Conservation (phyloP, 2,329 filamentous ascomycete genomes). For the Claviceps sp. region DNA sequence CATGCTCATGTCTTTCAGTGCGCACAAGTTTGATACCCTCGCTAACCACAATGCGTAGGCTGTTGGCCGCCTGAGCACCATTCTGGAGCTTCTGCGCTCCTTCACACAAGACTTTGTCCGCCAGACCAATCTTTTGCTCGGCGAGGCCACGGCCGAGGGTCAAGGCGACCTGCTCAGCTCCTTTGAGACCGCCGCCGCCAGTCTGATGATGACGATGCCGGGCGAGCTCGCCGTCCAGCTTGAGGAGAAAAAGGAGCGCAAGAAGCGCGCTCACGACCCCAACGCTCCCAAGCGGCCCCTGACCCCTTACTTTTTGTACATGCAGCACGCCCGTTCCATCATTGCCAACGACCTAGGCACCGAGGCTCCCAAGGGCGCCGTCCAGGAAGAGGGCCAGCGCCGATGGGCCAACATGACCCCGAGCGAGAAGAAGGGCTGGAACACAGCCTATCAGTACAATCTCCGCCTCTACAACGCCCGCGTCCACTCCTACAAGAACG, state of each 20-base stretch:
- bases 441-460: slow-evolving; percentile 55
- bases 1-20: too few relatives aligned
- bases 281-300: slow-evolving; percentile 90
- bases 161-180: slow-evolving; percentile 33
- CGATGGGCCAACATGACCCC: slow-evolving; percentile 71
- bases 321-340: slow-evolving; percentile 72
- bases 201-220: slow-evolving; percentile 27
- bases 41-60: slow-evolving; percentile 32
- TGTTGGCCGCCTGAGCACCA: slow-evolving; percentile 52
- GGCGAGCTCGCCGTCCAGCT: slow-evolving; percentile 30
- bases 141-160: slow-evolving; percentile 42
- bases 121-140: slow-evolving; percentile 74
- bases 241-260: slow-evolving; percentile 74
- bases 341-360: slow-evolving; percentile 67
- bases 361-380: slow-evolving; percentile 69
- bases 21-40: neutral
- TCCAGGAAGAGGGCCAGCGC: slow-evolving; percentile 75
- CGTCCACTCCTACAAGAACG: slow-evolving; percentile 50
- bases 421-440: slow-evolving; percentile 56
- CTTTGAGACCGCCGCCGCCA: slow-evolving; percentile 37
- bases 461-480: slow-evolving; percentile 52
- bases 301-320: slow-evolving; percentile 91
- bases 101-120: slow-evolving; percentile 76
- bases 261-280: slow-evolving; percentile 76
- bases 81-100: slow-evolving; percentile 66